Conservation (phyloP, 371 early-diverging fungal species). For the Haplosporangium sp. region DNA sequence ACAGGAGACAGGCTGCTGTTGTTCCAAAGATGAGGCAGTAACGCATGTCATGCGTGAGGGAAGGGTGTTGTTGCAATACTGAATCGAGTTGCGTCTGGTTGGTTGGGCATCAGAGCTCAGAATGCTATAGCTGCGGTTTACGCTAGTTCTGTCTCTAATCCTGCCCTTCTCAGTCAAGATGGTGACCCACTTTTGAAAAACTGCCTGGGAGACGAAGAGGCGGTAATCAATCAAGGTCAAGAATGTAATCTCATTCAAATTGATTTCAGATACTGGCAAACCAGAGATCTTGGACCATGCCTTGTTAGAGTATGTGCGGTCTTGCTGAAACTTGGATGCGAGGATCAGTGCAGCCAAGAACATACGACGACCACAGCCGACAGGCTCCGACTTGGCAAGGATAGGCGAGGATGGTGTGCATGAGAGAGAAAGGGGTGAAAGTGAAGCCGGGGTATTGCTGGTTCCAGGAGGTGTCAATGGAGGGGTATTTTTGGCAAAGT, state of each 20-base stretch:
- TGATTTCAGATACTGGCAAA: constrained; percentile 77
- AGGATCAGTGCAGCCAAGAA: constrained; percentile 82
- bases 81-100: constrained; percentile 36
- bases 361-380: constrained; percentile 83
- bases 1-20: constrained; percentile 2
- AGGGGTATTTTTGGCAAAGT: constrained; percentile 37
- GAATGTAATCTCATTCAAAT: constrained; percentile 78
- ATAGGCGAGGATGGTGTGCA: constrained; percentile 33
- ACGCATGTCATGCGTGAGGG: constrained; percentile 54
- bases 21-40: constrained; percentile 45
- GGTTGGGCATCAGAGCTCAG: constrained; percentile 18
- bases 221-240: constrained; percentile 79
- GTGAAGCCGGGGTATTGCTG: constrained; percentile 52
- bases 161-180: constrained; percentile 52
- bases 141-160: constrained; percentile 23
- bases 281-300: constrained; percentile 86
- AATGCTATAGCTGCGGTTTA: constrained; percentile 18
- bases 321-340: constrained; percentile 85
- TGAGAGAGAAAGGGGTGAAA: constrained; percentile 39
- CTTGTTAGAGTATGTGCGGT: constrained; percentile 84
- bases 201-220: constrained; percentile 72
- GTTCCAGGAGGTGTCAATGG: constrained; percentile 50
- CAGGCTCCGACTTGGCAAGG: constrained; percentile 59
- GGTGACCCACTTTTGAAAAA: constrained; percentile 59
- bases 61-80: constrained; percentile 43